These are phyloP conservation scores for Aspergillus intermedius DNA, from an alignment of 2,329 filamentous ascomycete species.

Conservation along the genomic window DNA sequence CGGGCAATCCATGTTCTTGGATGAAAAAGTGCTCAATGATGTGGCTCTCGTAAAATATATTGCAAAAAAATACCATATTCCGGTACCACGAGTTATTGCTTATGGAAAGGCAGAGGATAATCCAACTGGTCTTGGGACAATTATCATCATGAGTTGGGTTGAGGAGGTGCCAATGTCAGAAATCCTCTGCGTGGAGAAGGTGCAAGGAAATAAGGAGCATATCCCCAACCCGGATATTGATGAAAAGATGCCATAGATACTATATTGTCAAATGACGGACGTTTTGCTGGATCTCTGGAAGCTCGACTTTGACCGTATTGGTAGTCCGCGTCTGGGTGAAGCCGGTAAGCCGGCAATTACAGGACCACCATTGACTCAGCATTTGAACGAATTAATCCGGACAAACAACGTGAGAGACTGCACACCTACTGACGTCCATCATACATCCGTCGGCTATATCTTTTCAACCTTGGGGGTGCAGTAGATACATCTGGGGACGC, in stretches of 20 bases:
- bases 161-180: constrained; percentile 6
- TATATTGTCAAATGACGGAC: constrained; percentile 6
- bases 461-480: constrained; percentile 2
- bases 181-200: background rate
- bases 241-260: background rate
- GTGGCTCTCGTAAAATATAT: constrained; percentile 4
- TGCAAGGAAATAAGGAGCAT: background rate
- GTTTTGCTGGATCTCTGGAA: constrained; percentile 4
- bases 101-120: constrained; percentile 2
- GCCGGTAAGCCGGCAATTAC: background rate
- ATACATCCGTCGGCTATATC: constrained; percentile 5
- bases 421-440: background rate
- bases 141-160: constrained; percentile 10
- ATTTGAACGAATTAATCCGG: constrained; percentile 5
- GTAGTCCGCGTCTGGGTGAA: background rate
- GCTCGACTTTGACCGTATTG: constrained; percentile 4
- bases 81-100: constrained; percentile 5
- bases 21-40: constrained; percentile 9
- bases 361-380: background rate
- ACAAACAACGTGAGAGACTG: constrained; percentile 1
- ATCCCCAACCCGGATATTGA: constrained; percentile 1
- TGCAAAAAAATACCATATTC: constrained; percentile 3
- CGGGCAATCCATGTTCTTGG: constrained; percentile 7
- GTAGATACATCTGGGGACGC: background rate
- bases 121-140: constrained; percentile 5